Evolutionary conservation across 73 alveolate genomes (phyloP), one percentile per base, ranked within the genome.

Genomic region (Halteria grandinella): DNA sequence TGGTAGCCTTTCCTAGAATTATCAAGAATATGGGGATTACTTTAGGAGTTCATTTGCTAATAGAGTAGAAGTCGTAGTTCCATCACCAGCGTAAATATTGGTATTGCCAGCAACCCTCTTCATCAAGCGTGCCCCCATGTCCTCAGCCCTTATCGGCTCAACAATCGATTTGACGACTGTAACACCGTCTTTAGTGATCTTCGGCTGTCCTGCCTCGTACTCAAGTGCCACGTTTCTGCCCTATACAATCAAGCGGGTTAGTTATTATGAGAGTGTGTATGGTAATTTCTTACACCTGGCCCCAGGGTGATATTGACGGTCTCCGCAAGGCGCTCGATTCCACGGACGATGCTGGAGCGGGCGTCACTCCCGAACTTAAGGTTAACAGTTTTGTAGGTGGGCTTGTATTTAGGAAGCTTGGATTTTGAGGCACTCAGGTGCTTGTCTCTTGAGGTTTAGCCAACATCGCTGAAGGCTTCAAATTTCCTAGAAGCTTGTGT

Each of bases 111-210:
- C 92, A 23, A 93, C 86, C 32, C 79, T 63, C 75, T 95, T 87
- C 18, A 88, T 53, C 24, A 95, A 44, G 18, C 88, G 66, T 1
- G 97, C 94, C 17, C 99, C 99, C 44, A 95, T 40, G 62, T 94
- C 97, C 43, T 49, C 71, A 12, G 53, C 78, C 41, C 94, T 79
- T 29, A 82, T 79, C 17, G 75, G 44, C 34, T 70, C 69, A 32
- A 33, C 48, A 18, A 85, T 75, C 17, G 72, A 49, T 44, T 91
- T 91, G 12, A 86, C 97, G 0, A 93, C 96, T 18, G 98, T 93
- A 0, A 93, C 98, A 2, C 98, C 98, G 64, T 93, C 98, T 57
- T 93, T 93, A 15, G 98, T 93, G 14, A 93, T 81, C 47, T 89
- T 88, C 6, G 98, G 98, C 23, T 72, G 84, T 0, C 93, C 95